Base-by-base conservation (phyloP, 2,329 filamentous ascomycete genomes). In the Diplodia scrobiculata region DNA sequence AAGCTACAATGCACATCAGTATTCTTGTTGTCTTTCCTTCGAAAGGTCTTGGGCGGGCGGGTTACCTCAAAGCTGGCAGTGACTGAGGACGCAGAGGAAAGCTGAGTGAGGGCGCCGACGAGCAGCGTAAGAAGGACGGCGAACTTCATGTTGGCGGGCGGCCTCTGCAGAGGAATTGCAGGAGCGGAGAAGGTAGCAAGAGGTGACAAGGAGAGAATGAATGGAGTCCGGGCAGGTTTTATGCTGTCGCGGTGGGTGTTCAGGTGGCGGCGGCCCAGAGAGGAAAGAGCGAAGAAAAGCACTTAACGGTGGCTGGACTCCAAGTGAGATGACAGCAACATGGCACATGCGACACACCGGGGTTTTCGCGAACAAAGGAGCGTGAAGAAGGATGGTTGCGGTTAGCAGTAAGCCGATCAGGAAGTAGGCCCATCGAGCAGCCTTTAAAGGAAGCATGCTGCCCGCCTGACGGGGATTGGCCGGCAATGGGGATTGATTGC, bases 11-110 rank as follows among this genome's bases (percentile, higher is more conserved):
- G 6, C 17, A 11, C 34, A 14, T 65, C 50, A 65, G 62, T 21
- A 13, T 17, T 21, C 11, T 13, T 5, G 10, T 13, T 3, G 2
- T 38, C 17, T 17, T 5, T 36, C 13, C 34, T 36, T 2, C 10
- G 11, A 36, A 36, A 36, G 1, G 2, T 11, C 21, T 6, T 5
- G 55, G 45, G 11, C 4, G 14, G 4, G 17, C 19, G 13, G 41
- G 5, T 6, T 38, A 66, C 64, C 47, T 66, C 48, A 27, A 66
- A 66, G 55, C 47, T 62, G n/a, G 65, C 54, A 13, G 54, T 29
- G 13, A 66, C 65, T 14, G 45, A 25, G 47, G 29, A 29, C 27
- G 55, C 55, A 19, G 65, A 62, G 13, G 47, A 58, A 3, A 47
- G 21, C 21, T 25, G 47, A n/a, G 32, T 27, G 21, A 60, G n/a